These are phyloP conservation scores for Magnolia kwangsiensis DNA, from an alignment of 164 flowering plant genomes.

Conservation along the genomic window DNA sequence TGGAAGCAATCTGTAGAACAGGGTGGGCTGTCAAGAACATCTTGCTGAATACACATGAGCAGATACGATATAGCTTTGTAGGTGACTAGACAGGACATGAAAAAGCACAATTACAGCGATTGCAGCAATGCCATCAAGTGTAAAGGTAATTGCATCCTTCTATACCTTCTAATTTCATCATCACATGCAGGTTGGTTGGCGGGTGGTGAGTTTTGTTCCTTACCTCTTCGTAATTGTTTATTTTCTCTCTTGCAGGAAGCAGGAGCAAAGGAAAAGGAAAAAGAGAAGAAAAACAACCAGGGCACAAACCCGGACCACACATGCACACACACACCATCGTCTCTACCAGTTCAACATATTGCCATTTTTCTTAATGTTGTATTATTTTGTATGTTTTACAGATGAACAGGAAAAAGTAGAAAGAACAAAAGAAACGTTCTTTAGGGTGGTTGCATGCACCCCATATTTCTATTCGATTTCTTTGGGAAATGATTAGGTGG, in stretches of 20 bases:
- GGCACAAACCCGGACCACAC: too few species aligned
- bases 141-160: neutral
- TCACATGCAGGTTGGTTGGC: neutral
- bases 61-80: constrained; percentile 11
- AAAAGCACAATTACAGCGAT: neutral
- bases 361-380: too few species aligned
- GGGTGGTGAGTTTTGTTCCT: neutral
- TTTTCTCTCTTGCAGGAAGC: neutral
- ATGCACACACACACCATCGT: too few species aligned
- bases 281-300: neutral
- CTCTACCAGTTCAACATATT: too few species aligned
- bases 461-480: too few species aligned
- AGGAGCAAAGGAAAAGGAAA: neutral
- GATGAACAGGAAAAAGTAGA: too few species aligned
- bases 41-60: constrained; percentile 13
- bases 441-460: too few species aligned
- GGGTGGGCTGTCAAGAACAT: constrained; percentile 21
- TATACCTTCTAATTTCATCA: neutral
- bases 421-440: too few species aligned
- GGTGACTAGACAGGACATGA: constrained; percentile 6
- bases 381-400: too few species aligned
- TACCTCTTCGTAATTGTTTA: neutral
- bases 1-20: constrained; percentile 12
- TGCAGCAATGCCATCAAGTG: neutral
- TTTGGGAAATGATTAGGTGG: too few species aligned